A percentile compares a stretch with the other conserved stretches of the same genome.
These are phyloP conservation scores for Thermothelomyces thermophilus DNA, from an alignment of 2,329 filamentous ascomycete species.

Conservation along the genomic window DNA sequence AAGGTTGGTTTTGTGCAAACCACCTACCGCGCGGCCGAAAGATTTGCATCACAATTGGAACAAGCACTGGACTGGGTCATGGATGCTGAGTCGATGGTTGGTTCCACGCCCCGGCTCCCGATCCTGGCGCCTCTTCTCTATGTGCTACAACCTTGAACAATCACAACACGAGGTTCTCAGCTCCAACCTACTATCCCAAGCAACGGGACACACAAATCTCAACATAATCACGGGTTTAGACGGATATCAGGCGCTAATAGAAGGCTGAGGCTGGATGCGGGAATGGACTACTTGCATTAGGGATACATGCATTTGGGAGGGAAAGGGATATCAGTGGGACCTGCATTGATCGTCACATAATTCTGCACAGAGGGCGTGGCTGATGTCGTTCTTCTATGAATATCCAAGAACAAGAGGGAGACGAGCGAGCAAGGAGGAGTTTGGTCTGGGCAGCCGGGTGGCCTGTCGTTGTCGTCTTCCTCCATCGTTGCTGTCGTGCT, in stretches of 20 bases:
- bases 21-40: too few relatives aligned
- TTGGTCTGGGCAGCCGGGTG: too few relatives aligned
- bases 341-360: not conserved
- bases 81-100: conserved; percentile 2
- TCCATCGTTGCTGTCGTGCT: too few relatives aligned
- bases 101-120: not conserved
- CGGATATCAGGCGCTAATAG: not conserved
- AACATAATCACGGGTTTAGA: not conserved
- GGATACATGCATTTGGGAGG: not conserved
- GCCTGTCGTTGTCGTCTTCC: too few relatives aligned
- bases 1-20: too few relatives aligned
- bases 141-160: not conserved
- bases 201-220: not conserved
- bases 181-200: not conserved
- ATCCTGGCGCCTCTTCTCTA: not conserved
- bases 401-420: not conserved
- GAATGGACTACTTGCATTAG: not conserved
- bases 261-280: not conserved
- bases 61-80: conserved; percentile 5
- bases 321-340: not conserved
- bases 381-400: not conserved
- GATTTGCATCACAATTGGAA: not conserved
- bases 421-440: not conserved
- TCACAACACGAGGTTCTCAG: not conserved
- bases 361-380: conserved; percentile 6